A percentile compares a stretch with the other conserved stretches of the same genome.
Conservation (phyloP, 2,329 filamentous ascomycete genomes). For the Fusarium sp. region DNA sequence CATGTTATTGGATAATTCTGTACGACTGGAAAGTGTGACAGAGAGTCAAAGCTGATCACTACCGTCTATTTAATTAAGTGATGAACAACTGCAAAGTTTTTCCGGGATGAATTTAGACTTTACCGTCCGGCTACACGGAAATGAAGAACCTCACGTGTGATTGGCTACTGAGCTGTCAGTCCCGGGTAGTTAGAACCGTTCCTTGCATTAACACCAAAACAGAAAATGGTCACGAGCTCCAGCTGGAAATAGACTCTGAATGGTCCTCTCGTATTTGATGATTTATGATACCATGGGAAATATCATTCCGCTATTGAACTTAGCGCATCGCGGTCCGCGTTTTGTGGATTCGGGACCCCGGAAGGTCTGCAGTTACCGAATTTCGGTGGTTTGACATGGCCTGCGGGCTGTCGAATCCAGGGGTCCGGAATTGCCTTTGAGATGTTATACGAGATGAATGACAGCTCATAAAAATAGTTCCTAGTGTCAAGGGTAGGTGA, state of each 20-base stretch:
- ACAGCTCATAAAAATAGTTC: neutral
- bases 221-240: neutral
- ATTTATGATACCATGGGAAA: neutral
- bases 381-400: neutral
- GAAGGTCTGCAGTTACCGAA: neutral
- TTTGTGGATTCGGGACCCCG: neutral
- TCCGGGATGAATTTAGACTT: rapidly evolving
- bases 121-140: neutral
- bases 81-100: neutral
- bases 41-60: rapidly evolving
- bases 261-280: neutral
- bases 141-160: neutral
- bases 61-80: too few relatives aligned
- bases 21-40: rapidly evolving
- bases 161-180: neutral
- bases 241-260: neutral
- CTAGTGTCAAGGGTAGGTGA: too few relatives aligned
- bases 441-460: neutral
- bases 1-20: neutral
- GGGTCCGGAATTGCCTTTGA: neutral
- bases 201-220: neutral
- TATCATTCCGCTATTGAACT: neutral
- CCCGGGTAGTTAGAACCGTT: neutral
- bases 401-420: neutral
- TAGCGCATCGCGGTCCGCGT: conserved; percentile 2